Base-by-base conservation (phyloP, 257 asterid genomes). In the Solanum acaule region DNA sequence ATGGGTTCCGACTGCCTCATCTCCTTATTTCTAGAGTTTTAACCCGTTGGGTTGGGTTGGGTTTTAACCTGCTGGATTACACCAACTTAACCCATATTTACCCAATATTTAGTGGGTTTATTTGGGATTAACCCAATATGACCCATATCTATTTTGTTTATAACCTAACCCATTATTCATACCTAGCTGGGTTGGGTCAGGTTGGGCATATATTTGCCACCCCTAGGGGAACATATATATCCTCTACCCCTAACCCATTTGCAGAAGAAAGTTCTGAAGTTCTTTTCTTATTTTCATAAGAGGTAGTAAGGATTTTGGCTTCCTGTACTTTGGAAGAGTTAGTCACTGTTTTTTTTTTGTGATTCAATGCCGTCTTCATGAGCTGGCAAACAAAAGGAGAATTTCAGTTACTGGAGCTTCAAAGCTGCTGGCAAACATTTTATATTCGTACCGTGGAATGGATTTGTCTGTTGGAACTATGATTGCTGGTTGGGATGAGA, bases 401-500 rank as follows among this genome's bases (percentile, higher is more conserved):
- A 96, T 96, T 68, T 95, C 99, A 38, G 93, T 97, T 63, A 95
- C 99, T 59, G 99, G 98, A 86, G 98, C 99, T 79, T 96, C 99
- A 44, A 96, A 96, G 92, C 38, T 96, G 93, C 89, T 97, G 92
- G 98, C 98, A 31, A 97, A 97, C 91, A 95, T 97, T 82, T 94
- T 96, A 61, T 96, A 96, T 88, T 96, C 98, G 37, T 97, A 96
- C 89, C 93, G 98, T 68, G 98, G 99, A 89, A 96, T 96, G 98
- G 98, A 98, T 68, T 91, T 96, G 89, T 97, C 98, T 5, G 97
- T 96, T 79, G 99, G 98, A 83, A 96, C 98, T 42, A 97, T 96
- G 99, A 97, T 97, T 67, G 98, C 98, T 72, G 99, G 99, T 83
- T 97, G 98, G 98, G 99, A 97, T 91, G 99, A 94, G 90, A 93